Evolutionary conservation across 2,329 filamentous ascomycete species (phyloP).

Genomic region (Nigrospora oryzae): DNA sequence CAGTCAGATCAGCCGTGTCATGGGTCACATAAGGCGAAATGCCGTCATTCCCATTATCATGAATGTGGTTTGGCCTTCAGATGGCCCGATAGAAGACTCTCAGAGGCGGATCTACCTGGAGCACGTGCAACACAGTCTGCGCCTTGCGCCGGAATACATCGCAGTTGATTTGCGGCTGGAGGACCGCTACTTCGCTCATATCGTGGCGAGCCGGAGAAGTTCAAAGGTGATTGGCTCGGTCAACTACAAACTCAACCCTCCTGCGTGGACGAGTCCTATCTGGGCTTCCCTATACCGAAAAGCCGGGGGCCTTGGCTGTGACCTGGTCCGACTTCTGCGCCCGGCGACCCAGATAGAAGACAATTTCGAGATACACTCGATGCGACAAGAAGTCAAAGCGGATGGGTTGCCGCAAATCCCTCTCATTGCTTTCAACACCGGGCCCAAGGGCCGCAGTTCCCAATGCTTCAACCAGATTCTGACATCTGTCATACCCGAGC

Average conservation of each 20-base stretch:
- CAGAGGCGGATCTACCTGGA: conserved; percentile 37
- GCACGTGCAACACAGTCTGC: conserved; percentile 49
- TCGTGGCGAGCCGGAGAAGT: conserved; percentile 41
- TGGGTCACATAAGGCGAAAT: conserved; percentile 53
- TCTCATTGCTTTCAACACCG: conserved; percentile 58
- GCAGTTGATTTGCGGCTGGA: conserved; percentile 53
- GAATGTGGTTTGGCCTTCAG: conserved; percentile 33
- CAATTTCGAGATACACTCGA: conserved; percentile 50
- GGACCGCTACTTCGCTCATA: conserved; percentile 36
- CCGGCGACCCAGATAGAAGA: conserved; percentile 49
- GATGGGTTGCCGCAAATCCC: conserved; percentile 37
- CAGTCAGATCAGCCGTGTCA: conserved; percentile 44
- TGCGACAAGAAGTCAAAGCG: conserved; percentile 40
- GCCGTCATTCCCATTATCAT: conserved; percentile 53
- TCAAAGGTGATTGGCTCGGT: conserved; percentile 56
- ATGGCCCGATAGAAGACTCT: conserved; percentile 11
- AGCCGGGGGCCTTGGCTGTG: conserved; percentile 49
- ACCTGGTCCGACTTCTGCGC: conserved; percentile 53
- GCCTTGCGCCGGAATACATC: conserved; percentile 54
- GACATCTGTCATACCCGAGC: conserved; percentile 48
- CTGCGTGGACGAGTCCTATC: conserved; percentile 46
- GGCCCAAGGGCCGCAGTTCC: conserved; percentile 52
- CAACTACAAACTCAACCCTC: conserved; percentile 28
- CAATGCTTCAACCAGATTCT: conserved; percentile 58
- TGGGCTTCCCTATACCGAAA: conserved; percentile 51